Percentiles rank a stretch among this genome's conserved stretches.
Conservation (phyloP, 176 grass and related monocot genomes). For the Hordeum vulgare region DNA sequence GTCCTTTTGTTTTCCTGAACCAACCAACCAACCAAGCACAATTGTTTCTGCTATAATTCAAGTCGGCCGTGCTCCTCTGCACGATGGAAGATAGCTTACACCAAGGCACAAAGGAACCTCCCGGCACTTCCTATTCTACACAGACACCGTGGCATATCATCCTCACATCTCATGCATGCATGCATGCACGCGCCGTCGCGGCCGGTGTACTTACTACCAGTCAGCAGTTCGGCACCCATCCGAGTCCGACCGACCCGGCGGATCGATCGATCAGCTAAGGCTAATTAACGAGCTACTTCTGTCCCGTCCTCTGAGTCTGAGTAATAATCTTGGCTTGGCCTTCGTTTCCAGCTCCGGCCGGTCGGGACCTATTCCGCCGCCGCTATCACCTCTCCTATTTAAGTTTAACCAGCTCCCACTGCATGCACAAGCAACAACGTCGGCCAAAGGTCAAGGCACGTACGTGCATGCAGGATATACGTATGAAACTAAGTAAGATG, state of each 20-base stretch:
- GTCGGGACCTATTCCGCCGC: background rate
- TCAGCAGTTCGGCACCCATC: background rate
- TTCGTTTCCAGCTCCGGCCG: background rate
- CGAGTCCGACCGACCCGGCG: background rate
- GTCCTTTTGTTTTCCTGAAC: too few species aligned
- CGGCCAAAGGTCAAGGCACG: background rate
- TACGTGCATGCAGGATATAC: background rate
- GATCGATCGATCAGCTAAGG: background rate
- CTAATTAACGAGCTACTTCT: background rate
- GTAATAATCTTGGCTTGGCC: background rate
- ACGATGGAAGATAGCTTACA: background rate
- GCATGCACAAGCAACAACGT: background rate
- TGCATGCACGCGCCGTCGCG: background rate
- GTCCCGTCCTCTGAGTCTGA: background rate
- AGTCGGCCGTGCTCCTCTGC: too few species aligned
- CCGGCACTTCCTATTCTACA: background rate
- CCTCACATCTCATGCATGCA: background rate
- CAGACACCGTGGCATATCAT: background rate
- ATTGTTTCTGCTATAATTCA: too few species aligned
- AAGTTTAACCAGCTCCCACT: background rate
- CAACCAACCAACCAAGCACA: too few species aligned
- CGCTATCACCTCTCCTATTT: background rate
- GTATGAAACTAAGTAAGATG: background rate
- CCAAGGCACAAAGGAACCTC: background rate
- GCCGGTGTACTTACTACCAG: background rate